These are phyloP conservation scores for Immersiella caudata DNA, from an alignment of 495 filamentous ascomycete genomes.

Conservation along the genomic window DNA sequence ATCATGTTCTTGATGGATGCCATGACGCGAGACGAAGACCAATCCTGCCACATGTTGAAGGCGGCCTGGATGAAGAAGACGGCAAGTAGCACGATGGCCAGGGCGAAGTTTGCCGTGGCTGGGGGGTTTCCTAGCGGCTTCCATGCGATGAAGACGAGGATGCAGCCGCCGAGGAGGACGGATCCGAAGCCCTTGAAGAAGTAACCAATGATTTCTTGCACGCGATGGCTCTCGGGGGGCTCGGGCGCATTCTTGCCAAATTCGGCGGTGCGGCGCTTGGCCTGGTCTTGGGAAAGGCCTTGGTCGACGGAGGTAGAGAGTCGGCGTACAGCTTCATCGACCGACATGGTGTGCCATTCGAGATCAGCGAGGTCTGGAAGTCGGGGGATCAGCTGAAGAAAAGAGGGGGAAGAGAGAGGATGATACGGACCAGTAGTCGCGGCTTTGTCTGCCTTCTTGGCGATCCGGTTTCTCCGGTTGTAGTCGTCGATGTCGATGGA, in stretches of 20 bases:
- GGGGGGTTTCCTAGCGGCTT: constrained; percentile 71
- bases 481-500: constrained; percentile 58
- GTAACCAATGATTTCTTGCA: constrained; percentile 63
- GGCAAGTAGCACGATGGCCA: constrained; percentile 64
- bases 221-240: constrained; percentile 57
- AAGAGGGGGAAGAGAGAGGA: background rate
- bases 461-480: constrained; percentile 44
- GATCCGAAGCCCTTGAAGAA: constrained; percentile 73
- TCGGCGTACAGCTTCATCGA: constrained; percentile 57
- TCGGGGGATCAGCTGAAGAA: background rate
- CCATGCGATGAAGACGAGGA: constrained; percentile 71
- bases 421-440: constrained; percentile 44
- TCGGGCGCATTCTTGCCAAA: constrained; percentile 57
- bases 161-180: constrained; percentile 60
- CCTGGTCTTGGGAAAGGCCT: constrained; percentile 29
- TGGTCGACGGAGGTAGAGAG: constrained; percentile 49
- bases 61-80: constrained; percentile 71
- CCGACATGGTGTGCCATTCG: constrained; percentile 43
- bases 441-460: constrained; percentile 45
- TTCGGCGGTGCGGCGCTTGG: constrained; percentile 24
- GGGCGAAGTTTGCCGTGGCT: constrained; percentile 62
- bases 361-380: constrained; percentile 46
- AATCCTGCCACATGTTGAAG: constrained; percentile 69
- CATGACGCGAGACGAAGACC: constrained; percentile 64
- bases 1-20: constrained; percentile 67